These are phyloP conservation scores for Globisporangium cederbergense DNA, from an alignment of 352 stramenopile genomes.

Conservation along the genomic window DNA sequence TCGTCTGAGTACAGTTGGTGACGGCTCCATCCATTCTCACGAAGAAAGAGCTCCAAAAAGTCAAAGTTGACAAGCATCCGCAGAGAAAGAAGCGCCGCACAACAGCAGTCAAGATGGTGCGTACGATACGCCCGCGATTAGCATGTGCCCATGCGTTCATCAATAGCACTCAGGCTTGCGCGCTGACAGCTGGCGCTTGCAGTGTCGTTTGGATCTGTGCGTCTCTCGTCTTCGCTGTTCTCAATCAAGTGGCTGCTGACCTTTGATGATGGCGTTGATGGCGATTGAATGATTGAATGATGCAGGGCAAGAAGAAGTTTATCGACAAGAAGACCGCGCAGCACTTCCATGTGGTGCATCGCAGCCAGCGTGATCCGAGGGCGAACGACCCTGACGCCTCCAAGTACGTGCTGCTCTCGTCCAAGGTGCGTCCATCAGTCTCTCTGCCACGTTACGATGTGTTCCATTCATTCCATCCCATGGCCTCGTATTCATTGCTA, in stretches of 20 bases:
- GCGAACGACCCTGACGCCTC: conserved; percentile 79
- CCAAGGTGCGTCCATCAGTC: conserved; percentile 24
- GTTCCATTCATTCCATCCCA: background rate
- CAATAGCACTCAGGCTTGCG: background rate
- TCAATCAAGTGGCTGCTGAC: background rate
- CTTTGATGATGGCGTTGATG: background rate
- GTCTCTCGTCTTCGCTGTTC: background rate
- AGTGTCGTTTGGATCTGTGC: background rate
- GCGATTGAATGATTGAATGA: background rate
- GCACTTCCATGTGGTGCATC: conserved; percentile 86
- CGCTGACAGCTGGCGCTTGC: background rate
- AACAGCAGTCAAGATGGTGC: conserved; percentile 1
- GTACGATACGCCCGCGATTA: background rate
- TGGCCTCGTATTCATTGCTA: background rate
- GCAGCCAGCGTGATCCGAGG: conserved; percentile 77
- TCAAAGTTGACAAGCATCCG: background rate
- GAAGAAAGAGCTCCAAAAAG: background rate
- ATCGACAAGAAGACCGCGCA: conserved; percentile 86
- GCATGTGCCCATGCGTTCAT: background rate
- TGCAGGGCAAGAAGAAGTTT: conserved; percentile 73
- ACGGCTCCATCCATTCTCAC: conserved; percentile 9
- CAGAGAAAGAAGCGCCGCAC: background rate
- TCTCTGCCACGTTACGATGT: background rate
- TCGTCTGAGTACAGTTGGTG: background rate
- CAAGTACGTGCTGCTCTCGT: conserved; percentile 81